Base-by-base conservation (phyloP, 345 rosid species). In the Laguncularia racemosa region DNA sequence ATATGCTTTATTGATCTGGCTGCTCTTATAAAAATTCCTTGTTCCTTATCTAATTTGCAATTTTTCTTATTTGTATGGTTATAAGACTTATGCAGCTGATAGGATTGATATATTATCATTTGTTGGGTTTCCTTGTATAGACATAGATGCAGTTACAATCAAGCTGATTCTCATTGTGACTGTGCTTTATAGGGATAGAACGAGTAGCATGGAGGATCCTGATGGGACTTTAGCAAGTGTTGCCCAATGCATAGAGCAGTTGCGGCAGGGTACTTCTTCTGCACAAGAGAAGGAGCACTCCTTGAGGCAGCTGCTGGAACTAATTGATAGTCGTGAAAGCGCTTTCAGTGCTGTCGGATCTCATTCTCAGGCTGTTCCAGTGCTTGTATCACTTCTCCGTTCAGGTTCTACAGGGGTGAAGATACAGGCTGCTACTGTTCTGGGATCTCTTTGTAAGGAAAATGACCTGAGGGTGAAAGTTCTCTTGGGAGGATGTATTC, bases 311-410 rank as follows among this genome's bases (percentile, higher is more conserved):
- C 77, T 90, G 72, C 78, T 84, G 50, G 99, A 90, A 69, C 99
- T 95, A 61, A 88, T 90, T 48, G 88, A 90, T 61, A 88, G 85
- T 28, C 96, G 93, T 62, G 97, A 90, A 73, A 84, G 83, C 71
- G 99, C 97, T 57, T 88, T 90, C 77, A 83, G 99, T 67, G 99
- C 99, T 68, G 99, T 95, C 53, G 97, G 95, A 59, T 90, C 99
- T 66, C 99, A 95, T 74, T 95, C 97, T 64, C 99, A 95, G 75
- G 99, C 99, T 59, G 99, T 95, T 66, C 99, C 99, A 18, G 99
- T 95, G 49, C 99, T 95, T 64, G 97, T 95, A 59, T 95, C 99
- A 54, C 97, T 90, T 76, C 99, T 95, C 56, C 95, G 99, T 44
- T 90, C 99, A 50, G 97, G 99, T 56, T 81, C 95, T 16, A 63